phyloP scores from a whole-genome alignment of 1,284 basidiomycete species.

The Phylloboletellus chloephorus region DNA sequence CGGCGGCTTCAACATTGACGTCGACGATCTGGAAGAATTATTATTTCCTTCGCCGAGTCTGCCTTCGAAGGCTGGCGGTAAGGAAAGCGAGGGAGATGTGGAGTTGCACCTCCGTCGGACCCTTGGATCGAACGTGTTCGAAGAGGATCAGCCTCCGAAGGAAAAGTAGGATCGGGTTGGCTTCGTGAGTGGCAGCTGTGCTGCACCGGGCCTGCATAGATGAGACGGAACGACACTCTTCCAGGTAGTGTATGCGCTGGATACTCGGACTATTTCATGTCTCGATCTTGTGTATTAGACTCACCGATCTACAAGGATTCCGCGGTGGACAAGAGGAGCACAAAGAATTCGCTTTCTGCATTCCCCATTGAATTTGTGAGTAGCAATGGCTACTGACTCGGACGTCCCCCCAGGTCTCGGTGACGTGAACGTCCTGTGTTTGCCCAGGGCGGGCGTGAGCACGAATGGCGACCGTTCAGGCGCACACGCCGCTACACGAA shows the following conservation, averaged over 20 bases:
- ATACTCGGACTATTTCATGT: too few species aligned
- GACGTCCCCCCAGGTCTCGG: constrained; percentile 27
- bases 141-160: constrained; percentile 44
- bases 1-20: constrained; percentile 24
- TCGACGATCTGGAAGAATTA: constrained; percentile 31
- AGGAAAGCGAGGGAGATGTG: constrained; percentile 27
- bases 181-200: too few species aligned
- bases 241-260: too few species aligned
- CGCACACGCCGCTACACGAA: constrained; percentile 32
- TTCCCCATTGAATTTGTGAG: neutral
- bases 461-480: constrained; percentile 25
- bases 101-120: constrained; percentile 44
- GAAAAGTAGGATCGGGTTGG: constrained; percentile 25
- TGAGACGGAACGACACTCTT: too few species aligned
- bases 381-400: constrained; percentile 15
- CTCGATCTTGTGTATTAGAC: constrained; percentile 14
- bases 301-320: too few species aligned
- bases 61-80: constrained; percentile 17
- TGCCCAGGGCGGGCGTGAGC: constrained; percentile 22
- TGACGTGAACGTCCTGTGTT: constrained; percentile 16
- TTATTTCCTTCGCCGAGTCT: constrained; percentile 58
- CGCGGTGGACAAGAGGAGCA: constrained; percentile 3
- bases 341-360: too few species aligned
- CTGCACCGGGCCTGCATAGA: too few species aligned
- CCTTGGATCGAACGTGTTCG: constrained; percentile 58